Conservation (phyloP, 2,329 filamentous ascomycete genomes). For the Microdochium paspali region DNA sequence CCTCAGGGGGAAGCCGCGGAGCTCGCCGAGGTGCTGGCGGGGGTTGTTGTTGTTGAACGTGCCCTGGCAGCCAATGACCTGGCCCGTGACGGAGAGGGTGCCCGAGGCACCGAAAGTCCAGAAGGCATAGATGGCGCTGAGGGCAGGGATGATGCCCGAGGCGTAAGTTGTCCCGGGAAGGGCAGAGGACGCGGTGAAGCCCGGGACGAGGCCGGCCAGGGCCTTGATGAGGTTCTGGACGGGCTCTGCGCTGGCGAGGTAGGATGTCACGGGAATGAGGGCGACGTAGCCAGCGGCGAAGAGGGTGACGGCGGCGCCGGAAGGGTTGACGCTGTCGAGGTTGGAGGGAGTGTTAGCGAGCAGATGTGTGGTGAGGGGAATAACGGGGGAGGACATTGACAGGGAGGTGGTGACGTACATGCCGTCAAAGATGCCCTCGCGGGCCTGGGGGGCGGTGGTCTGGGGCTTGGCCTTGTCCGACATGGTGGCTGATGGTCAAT, state of each 20-base stretch:
- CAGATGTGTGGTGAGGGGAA: not conserved
- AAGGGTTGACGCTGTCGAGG: constrained; percentile 3
- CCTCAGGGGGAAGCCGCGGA: constrained; percentile 3
- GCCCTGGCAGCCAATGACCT: constrained; percentile 3
- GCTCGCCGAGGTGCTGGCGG: constrained; percentile 1
- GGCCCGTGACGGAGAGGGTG: constrained; percentile 2
- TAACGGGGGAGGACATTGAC: not conserved
- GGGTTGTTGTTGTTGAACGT: constrained; percentile 2
- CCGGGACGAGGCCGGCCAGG: constrained; percentile 1
- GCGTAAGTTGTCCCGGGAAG: not conserved
- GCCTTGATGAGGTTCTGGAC: constrained; percentile 2
- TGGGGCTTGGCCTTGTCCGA: not conserved
- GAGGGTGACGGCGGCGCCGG: constrained; percentile 1
- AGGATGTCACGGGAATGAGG: constrained; percentile 2
- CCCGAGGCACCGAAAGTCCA: constrained; percentile 1
- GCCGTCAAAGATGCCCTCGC: not conserved
- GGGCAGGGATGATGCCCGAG: constrained; percentile 3
- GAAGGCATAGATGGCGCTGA: constrained; percentile 4
- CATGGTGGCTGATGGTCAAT: not conserved
- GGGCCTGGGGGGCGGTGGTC: not conserved
- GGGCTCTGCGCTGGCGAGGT: constrained; percentile 1
- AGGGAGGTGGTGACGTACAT: not conserved
- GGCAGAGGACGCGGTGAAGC: not conserved
- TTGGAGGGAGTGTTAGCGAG: not conserved
- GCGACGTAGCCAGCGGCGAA: constrained; percentile 3